A percentile compares a stretch with the other conserved stretches of the same genome.
Evolutionary conservation across 495 filamentous ascomycete genomes (phyloP).

Genomic region (Clavariopsis aquatica): DNA sequence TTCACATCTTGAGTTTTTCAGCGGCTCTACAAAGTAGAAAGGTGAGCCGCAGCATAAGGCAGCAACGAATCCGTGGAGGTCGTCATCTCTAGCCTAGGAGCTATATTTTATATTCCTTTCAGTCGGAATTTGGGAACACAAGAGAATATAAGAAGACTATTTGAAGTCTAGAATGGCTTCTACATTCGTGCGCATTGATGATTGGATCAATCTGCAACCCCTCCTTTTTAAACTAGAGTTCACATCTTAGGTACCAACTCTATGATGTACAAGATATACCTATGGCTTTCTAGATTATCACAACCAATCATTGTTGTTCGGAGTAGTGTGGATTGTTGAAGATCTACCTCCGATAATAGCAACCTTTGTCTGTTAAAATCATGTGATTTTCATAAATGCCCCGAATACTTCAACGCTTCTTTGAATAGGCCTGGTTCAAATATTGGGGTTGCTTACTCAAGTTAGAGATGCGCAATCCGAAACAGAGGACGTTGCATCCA

Average conservation of each 20-base stretch:
- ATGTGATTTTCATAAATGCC: conserved; percentile 12
- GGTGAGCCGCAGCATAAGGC: conserved; percentile 16
- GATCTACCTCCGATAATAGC: conserved; percentile 24
- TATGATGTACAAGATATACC: no score
- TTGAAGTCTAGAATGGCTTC: no score
- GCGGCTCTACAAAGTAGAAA: conserved; percentile 24
- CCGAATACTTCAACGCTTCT: conserved; percentile 23
- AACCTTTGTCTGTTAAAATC: conserved; percentile 20
- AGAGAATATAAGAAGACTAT: not conserved
- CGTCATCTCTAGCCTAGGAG: conserved; percentile 22
- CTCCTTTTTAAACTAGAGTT: no score
- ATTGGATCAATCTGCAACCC: no score
- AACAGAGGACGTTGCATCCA: conserved; percentile 21
- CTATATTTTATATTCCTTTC: not conserved
- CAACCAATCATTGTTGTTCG: no score
- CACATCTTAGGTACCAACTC: no score
- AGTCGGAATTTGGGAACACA: not conserved
- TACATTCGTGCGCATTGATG: no score
- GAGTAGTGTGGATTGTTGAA: conserved; percentile 19
- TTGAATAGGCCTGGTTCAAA: conserved; percentile 14
- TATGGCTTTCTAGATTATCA: no score
- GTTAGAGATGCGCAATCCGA: conserved; percentile 17
- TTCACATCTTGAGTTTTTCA: conserved; percentile 31
- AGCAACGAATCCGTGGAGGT: conserved; percentile 15
- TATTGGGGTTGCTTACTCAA: conserved; percentile 20